phyloP scores from a whole-genome alignment of 331 rosid genomes.

The Rosa hybrid region DNA sequence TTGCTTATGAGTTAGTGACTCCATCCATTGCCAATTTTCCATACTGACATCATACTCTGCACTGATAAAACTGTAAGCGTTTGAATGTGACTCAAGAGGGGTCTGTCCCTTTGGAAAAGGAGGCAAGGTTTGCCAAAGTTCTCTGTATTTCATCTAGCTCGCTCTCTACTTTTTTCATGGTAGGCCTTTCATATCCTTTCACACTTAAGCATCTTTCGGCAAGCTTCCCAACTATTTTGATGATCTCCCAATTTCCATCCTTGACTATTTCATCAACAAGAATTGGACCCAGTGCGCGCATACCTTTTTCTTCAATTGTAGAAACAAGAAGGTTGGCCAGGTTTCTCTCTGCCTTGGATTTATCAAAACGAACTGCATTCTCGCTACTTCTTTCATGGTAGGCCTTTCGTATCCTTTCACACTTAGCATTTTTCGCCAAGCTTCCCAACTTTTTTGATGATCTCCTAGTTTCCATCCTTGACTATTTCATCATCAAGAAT shows the following conservation, averaged over 20 bases:
- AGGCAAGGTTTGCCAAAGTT: not conserved
- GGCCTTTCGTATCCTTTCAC: slow-evolving; percentile 17
- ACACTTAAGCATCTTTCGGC: slow-evolving; percentile 4
- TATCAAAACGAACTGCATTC: not conserved
- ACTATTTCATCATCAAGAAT: not conserved
- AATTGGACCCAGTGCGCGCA: not conserved
- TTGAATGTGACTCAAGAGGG: not conserved
- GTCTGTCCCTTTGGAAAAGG: not conserved
- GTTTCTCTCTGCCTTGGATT: not conserved
- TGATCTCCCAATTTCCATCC: not conserved
- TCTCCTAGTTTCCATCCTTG: no score
- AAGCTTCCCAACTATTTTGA: not conserved
- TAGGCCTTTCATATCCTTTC: slow-evolving; percentile 22
- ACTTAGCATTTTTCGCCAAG: slow-evolving; percentile 7
- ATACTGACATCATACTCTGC: not conserved
- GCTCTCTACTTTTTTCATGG: slow-evolving; percentile 19
- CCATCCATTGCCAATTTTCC: not conserved
- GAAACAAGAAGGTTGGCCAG: not conserved
- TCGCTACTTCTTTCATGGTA: slow-evolving; percentile 13
- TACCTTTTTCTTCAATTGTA: not conserved
- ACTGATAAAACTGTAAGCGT: not conserved
- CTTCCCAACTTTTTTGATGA: not conserved
- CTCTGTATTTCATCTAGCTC: slow-evolving; percentile 8
- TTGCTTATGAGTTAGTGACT: no score
- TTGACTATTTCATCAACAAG: not conserved